Conservation (phyloP, 2,329 filamentous ascomycete species). For the Colletotrichum plurivorum region DNA sequence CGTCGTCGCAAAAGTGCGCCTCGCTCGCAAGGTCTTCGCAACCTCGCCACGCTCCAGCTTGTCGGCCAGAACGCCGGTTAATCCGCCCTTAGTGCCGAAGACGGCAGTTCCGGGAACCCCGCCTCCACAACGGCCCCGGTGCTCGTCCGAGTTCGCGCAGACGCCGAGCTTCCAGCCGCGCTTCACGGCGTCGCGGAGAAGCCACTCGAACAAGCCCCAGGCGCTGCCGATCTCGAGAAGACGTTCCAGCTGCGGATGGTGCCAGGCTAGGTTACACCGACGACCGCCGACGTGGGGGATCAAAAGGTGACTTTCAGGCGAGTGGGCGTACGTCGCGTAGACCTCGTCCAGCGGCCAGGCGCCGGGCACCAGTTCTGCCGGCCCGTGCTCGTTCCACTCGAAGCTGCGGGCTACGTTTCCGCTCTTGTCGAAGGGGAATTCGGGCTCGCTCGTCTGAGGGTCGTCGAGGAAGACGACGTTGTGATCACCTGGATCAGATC, state of each 20-base stretch:
- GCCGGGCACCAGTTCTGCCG: slow-evolving; percentile 48
- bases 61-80: slow-evolving; percentile 46
- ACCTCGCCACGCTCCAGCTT: slow-evolving; percentile 34
- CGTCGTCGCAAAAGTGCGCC: slow-evolving; percentile 50
- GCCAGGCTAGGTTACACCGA: slow-evolving; percentile 52
- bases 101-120: slow-evolving; percentile 52
- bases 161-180: slow-evolving; percentile 52
- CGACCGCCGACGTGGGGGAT: slow-evolving; percentile 54
- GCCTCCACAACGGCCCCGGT: slow-evolving; percentile 52
- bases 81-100: slow-evolving; percentile 49
- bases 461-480: slow-evolving; percentile 53
- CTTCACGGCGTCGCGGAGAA: slow-evolving; percentile 48
- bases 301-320: slow-evolving; percentile 48
- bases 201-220: slow-evolving; percentile 54
- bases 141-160: slow-evolving; percentile 53
- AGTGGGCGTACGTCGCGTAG: slow-evolving; percentile 53
- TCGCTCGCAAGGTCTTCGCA: slow-evolving; percentile 44
- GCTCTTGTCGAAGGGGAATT: slow-evolving; percentile 49
- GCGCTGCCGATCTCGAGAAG: slow-evolving; percentile 53
- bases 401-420: slow-evolving; percentile 53
- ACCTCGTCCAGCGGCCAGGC: slow-evolving; percentile 54
- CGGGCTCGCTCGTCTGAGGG: slow-evolving; percentile 41
- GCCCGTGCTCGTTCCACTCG: slow-evolving; percentile 54
- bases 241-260: slow-evolving; percentile 52
- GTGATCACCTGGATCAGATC: slow-evolving; percentile 43